Conservation (phyloP, 192 early-diverging fungal genomes). For the Backusella macrospora region DNA sequence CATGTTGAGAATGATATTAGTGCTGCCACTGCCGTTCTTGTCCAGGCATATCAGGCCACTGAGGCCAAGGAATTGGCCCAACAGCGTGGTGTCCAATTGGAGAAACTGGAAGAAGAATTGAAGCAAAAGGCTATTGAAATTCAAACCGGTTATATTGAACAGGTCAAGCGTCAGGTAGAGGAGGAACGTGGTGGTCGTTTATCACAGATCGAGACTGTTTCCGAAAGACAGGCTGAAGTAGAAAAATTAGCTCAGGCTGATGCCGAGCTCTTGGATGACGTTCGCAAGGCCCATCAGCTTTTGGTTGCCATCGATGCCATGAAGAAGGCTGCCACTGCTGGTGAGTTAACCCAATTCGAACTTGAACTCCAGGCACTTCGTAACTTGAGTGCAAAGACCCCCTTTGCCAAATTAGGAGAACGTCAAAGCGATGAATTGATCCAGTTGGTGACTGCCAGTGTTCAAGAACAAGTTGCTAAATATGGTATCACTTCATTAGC, state of each 20-base stretch:
- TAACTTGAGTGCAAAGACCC: slow-evolving; percentile 51
- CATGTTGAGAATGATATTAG: slow-evolving; percentile 32
- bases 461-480: slow-evolving; percentile 59
- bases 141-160: slow-evolving; percentile 71
- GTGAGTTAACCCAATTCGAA: slow-evolving; percentile 62
- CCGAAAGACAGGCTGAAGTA: slow-evolving; percentile 70
- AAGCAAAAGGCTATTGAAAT: slow-evolving; percentile 64
- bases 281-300: slow-evolving; percentile 61
- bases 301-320: slow-evolving; percentile 72
- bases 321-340: slow-evolving; percentile 54
- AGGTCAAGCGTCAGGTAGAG: slow-evolving; percentile 82
- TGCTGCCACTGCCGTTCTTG: slow-evolving; percentile 21
- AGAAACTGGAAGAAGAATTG: slow-evolving; percentile 61
- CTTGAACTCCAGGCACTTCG: slow-evolving; percentile 67
- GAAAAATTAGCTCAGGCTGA: slow-evolving; percentile 68
- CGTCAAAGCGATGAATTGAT: slow-evolving; percentile 49
- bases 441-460: slow-evolving; percentile 62
- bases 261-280: slow-evolving; percentile 66
- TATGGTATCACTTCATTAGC: slow-evolving; percentile 68
- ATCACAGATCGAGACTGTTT: slow-evolving; percentile 81
- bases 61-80: slow-evolving; percentile 21
- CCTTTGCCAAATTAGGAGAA: slow-evolving; percentile 37
- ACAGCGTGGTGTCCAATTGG: slow-evolving; percentile 22
- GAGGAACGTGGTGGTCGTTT: slow-evolving; percentile 89
- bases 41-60: neutral